Conservation (phyloP, 148 eudicot genomes). For the Persicaria tinctoria region DNA sequence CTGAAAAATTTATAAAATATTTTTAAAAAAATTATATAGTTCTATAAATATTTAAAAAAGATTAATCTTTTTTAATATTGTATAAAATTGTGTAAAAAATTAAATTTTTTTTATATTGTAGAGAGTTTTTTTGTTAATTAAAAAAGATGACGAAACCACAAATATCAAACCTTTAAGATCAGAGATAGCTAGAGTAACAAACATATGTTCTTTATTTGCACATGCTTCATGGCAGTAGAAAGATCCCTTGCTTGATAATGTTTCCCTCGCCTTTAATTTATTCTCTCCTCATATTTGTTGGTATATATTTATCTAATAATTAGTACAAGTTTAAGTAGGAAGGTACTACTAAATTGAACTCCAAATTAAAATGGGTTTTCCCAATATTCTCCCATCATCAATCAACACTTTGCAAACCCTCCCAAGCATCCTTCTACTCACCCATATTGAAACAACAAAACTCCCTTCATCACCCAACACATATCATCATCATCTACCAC, state of each 20-base stretch:
- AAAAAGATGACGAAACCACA: too few species aligned
- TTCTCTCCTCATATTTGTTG: background rate
- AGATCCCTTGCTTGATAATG: slow-evolving; percentile 5
- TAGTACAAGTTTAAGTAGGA: background rate
- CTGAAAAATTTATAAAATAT: too few species aligned
- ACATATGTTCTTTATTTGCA: too few species aligned
- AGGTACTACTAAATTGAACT: background rate
- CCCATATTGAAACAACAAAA: background rate
- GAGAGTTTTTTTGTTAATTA: too few species aligned
- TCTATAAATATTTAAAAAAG: too few species aligned
- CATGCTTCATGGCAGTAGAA: background rate
- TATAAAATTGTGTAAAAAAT: too few species aligned
- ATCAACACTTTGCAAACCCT: slow-evolving; percentile 2
- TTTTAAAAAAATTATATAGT: too few species aligned
- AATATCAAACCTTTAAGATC: too few species aligned
- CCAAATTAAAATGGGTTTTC: background rate
- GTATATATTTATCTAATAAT: background rate
- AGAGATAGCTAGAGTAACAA: too few species aligned
- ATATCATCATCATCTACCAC: background rate
- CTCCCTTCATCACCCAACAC: background rate
- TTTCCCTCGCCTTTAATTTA: background rate
- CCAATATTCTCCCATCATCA: background rate
- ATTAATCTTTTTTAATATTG: too few species aligned
- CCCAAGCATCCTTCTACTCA: background rate
- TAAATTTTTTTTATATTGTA: too few species aligned